phyloP scores from a whole-genome alignment of 768 basidiomycete genomes.

The Rhodotorula babjevae region DNA sequence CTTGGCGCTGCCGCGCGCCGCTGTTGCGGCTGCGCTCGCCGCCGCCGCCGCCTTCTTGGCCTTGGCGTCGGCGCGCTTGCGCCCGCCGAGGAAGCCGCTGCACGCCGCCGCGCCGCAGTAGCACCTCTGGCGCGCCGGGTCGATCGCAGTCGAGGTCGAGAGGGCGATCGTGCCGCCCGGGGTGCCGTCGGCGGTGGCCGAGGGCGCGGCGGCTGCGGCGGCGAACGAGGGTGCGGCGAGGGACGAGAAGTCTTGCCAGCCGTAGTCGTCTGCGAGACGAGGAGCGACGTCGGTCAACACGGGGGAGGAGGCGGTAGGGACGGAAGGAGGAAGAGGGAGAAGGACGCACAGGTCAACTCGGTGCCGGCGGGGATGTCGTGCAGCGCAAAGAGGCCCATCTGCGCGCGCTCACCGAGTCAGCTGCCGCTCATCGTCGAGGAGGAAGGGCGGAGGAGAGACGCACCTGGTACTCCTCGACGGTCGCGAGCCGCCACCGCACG shows the following conservation, averaged over 20 bases:
- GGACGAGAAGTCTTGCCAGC: conserved; percentile 36
- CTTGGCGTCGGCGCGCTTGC: conserved; percentile 4
- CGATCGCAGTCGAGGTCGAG: conserved; percentile 3
- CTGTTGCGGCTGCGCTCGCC: too few relatives aligned
- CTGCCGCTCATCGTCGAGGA: too few relatives aligned
- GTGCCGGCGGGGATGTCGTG: conserved; percentile 28
- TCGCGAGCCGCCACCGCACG: conserved; percentile 27
- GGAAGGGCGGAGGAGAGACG: neutral
- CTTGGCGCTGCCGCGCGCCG: neutral
- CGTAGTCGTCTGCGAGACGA: conserved; percentile 34
- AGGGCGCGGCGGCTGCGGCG: neutral
- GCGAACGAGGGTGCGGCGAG: neutral
- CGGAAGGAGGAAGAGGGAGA: too few relatives aligned
- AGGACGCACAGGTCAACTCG: conserved; percentile 29
- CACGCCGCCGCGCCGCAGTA: conserved; percentile 29
- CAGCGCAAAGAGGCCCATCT: conserved; percentile 34
- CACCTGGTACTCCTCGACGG: conserved; percentile 35
- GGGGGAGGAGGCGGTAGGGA: neutral
- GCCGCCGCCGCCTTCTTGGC: neutral
- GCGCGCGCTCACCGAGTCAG: neutral
- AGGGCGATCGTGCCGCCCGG: neutral
- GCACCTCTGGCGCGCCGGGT: conserved; percentile 29
- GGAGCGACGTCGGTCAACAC: neutral
- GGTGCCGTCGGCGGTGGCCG: neutral
- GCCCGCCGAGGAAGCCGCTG: conserved; percentile 28